A percentile compares a stretch with the other conserved stretches of the same genome.
Evolutionary conservation across 176 grass and related monocot genomes (phyloP).

Genomic region (Dendrocalamus sinicus): DNA sequence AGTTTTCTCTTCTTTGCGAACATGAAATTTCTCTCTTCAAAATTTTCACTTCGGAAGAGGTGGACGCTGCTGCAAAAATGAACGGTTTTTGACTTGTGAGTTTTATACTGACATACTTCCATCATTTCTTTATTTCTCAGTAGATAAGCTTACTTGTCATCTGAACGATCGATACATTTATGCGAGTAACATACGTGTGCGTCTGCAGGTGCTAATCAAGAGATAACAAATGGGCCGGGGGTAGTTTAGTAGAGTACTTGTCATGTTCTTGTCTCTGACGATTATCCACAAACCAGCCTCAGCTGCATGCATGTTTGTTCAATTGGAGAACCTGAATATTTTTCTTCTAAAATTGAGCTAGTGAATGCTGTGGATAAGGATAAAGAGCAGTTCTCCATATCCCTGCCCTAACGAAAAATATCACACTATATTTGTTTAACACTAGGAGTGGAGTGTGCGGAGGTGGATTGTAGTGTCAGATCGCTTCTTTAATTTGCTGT

Average conservation of each 20-base stretch:
- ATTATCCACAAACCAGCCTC: background rate
- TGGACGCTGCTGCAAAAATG: too few species aligned
- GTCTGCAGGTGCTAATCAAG: too few species aligned
- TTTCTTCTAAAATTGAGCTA: background rate
- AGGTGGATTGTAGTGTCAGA: too few species aligned
- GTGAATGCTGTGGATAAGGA: background rate
- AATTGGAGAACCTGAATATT: background rate
- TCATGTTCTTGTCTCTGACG: background rate
- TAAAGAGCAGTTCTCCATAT: background rate
- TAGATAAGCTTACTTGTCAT: too few species aligned
- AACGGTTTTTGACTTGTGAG: too few species aligned
- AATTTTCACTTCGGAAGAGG: too few species aligned
- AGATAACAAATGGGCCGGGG: too few species aligned
- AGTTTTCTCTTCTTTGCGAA: too few species aligned
- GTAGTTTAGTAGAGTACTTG: background rate
- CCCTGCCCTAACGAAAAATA: background rate
- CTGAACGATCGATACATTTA: background rate
- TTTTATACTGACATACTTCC: background rate
- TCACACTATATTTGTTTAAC: too few species aligned
- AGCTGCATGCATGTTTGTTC: background rate
- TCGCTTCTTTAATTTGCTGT: too few species aligned
- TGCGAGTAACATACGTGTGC: background rate
- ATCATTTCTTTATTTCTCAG: background rate
- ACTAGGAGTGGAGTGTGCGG: too few species aligned
- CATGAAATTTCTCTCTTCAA: too few species aligned